Conservation (phyloP, 345 rosid species). For the Nephelium lappaceum region DNA sequence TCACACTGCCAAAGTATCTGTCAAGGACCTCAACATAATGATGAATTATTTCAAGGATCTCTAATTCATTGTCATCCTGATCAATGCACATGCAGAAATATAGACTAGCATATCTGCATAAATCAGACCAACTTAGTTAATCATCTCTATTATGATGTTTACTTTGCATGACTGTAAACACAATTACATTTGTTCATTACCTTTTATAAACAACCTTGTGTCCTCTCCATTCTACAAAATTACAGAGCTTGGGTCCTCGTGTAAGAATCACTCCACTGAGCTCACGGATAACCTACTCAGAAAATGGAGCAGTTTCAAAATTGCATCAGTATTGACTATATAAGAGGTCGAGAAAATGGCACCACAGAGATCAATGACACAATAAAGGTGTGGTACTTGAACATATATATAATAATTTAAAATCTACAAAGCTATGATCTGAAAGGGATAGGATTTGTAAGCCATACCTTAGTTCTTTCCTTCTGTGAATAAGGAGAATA, state of each 20-base stretch:
- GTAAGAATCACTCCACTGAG: slow-evolving; percentile 81
- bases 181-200: slow-evolving; percentile 23
- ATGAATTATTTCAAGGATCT: slow-evolving; percentile 88
- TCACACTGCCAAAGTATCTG: slow-evolving; percentile 95
- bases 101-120: slow-evolving; percentile 91
- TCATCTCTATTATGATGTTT: not conserved
- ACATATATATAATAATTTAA: too few species aligned
- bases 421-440: too few species aligned
- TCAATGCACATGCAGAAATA: slow-evolving; percentile 99
- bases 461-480: slow-evolving; percentile 74
- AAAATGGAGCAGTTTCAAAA: not conserved
- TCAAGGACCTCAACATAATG: slow-evolving; percentile 93
- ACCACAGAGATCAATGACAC: not conserved
- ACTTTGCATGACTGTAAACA: not conserved
- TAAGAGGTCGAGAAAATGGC: not conserved
- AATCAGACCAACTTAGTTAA: not conserved
- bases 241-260: slow-evolving; percentile 95
- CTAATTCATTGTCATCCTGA: slow-evolving; percentile 89
- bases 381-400: too few species aligned
- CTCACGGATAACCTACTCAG: slow-evolving; percentile 78
- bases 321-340: not conserved
- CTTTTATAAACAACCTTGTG: slow-evolving; percentile 89
- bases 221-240: slow-evolving; percentile 95
- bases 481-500: slow-evolving; percentile 97
- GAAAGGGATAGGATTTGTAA: too few species aligned